A percentile compares a stretch with the other conserved stretches of the same genome.
Evolutionary conservation across 768 basidiomycete genomes (phyloP).

Genomic region (Trametes coccinea): DNA sequence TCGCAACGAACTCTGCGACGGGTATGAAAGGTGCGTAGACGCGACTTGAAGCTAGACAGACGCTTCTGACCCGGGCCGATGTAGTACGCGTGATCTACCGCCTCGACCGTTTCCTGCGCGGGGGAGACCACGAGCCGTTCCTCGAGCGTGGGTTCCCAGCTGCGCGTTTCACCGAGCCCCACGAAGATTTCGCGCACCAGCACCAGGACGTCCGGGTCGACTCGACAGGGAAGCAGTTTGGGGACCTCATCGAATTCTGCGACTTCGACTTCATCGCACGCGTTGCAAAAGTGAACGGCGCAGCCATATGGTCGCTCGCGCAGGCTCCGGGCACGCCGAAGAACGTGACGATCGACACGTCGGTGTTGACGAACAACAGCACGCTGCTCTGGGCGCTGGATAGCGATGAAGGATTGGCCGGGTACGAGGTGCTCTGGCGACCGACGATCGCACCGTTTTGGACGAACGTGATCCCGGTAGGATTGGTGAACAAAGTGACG

Average conservation of each 20-base stretch:
- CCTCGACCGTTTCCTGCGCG: slow-evolving; percentile 54
- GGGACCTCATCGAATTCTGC: slow-evolving; percentile 53
- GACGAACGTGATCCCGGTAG: slow-evolving; percentile 52
- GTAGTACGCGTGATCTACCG: slow-evolving; percentile 53
- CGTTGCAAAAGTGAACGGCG: slow-evolving; percentile 53
- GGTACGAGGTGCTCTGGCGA: slow-evolving; percentile 56
- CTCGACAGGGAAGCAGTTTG: slow-evolving; percentile 52
- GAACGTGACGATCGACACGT: slow-evolving; percentile 47
- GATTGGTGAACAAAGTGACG: slow-evolving; percentile 42
- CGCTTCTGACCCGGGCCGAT: background rate
- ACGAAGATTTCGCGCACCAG: slow-evolving; percentile 59
- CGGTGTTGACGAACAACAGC: slow-evolving; percentile 54
- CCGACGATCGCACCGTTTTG: slow-evolving; percentile 48
- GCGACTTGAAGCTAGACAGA: too few relatives aligned
- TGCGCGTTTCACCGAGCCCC: slow-evolving; percentile 56
- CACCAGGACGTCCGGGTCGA: slow-evolving; percentile 55
- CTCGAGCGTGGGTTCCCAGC: slow-evolving; percentile 51
- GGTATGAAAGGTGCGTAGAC: slow-evolving; percentile 47
- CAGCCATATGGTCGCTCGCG: slow-evolving; percentile 54
- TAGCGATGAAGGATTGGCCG: slow-evolving; percentile 38
- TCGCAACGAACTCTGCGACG: slow-evolving; percentile 48
- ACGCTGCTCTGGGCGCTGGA: slow-evolving; percentile 50
- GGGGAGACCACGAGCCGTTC: slow-evolving; percentile 57
- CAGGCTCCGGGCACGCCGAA: slow-evolving; percentile 56
- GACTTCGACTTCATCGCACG: slow-evolving; percentile 54